phyloP scores from a whole-genome alignment of 2,329 filamentous ascomycete genomes.

The Talaromyces verruculosus region DNA sequence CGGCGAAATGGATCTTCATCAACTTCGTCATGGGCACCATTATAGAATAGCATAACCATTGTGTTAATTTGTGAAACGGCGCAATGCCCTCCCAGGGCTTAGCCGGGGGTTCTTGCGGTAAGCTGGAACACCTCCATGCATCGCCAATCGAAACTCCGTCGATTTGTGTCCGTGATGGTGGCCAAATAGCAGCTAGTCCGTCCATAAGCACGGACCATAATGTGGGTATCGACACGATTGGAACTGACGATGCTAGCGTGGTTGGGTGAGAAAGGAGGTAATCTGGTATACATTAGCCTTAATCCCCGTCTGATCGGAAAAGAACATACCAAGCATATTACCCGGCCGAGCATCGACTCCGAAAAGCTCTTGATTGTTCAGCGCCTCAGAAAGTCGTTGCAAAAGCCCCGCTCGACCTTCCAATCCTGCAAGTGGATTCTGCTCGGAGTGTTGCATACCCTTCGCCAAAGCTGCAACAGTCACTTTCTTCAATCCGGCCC shows the following conservation, averaged over 20 bases:
- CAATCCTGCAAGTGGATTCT: conserved; percentile 79
- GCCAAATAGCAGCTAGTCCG: conserved; percentile 85
- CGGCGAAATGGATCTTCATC: conserved; percentile 76
- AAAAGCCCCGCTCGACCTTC: conserved; percentile 81
- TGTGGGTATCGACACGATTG: conserved; percentile 81
- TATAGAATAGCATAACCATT: conserved; percentile 90
- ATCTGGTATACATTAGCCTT: conserved; percentile 53
- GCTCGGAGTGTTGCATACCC: conserved; percentile 78
- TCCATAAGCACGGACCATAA: conserved; percentile 91
- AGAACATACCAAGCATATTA: conserved; percentile 77
- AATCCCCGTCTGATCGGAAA: conserved; percentile 12
- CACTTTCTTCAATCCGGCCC: conserved; percentile 70
- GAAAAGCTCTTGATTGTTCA: conserved; percentile 80
- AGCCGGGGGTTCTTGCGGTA: conserved; percentile 68
- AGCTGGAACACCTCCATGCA: conserved; percentile 84
- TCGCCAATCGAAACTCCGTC: conserved; percentile 87
- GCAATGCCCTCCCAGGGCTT: conserved; percentile 77
- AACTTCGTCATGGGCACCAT: conserved; percentile 87
- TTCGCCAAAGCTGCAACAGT: conserved; percentile 72
- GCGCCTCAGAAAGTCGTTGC: conserved; percentile 69
- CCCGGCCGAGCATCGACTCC: conserved; percentile 81
- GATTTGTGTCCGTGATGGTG: conserved; percentile 77
- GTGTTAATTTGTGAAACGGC: conserved; percentile 85
- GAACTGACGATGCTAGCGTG: conserved; percentile 82
- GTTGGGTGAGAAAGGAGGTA: conserved; percentile 89